Base-by-base conservation (phyloP, 2,329 filamentous ascomycete species). In the Malbranchea zuffiana region DNA sequence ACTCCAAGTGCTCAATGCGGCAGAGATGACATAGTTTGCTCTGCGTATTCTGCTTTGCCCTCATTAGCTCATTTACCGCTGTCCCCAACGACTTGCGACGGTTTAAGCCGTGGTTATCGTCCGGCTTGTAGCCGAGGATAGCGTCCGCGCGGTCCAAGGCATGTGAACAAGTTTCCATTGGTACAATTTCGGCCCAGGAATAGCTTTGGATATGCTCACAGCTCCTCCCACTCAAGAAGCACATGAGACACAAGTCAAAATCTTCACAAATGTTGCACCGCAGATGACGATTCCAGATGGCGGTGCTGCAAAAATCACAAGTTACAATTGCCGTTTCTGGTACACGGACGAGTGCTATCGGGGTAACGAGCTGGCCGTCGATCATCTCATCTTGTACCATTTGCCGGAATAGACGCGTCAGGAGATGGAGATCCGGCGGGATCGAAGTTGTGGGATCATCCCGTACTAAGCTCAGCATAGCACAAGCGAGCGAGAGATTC, bases 281-380 rank as follows among this genome's bases (percentile, higher is more conserved):
- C 13, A 60, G 42, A 47, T 60, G 55, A 13, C 54, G 53, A 34
- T 60, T 59, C 56, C 56, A 59, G 26, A 60, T 58, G n/a, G 55
- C 55, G 3, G 55, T 50, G 13, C 50, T 53, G 42, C 55, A 59
- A 40, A 59, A 59, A 35, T 57, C 56, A 40, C 56, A 59, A 7
- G 51, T 54, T 23, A 55, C 53, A 27, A 60, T 52, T 7, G 53
- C 53, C 3, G 50, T 55, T 26, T 49, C 44, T 40, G 52, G 51
- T 12, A 56, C 48, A 29, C 52, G 48, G 3, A 56, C 49, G 11
- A 50, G 40, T 11, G 48, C 50, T 10, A 60, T 46, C 4, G 43
- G 37, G 8, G 51, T 48, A 18, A 32, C 32, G 12, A 47, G 41
- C 5, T 43, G 39, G 18, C 44, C 46, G 12, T 50, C 48, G 5